Conservation (phyloP, 257 asterid genomes). For the Solanum pinnatisectum region DNA sequence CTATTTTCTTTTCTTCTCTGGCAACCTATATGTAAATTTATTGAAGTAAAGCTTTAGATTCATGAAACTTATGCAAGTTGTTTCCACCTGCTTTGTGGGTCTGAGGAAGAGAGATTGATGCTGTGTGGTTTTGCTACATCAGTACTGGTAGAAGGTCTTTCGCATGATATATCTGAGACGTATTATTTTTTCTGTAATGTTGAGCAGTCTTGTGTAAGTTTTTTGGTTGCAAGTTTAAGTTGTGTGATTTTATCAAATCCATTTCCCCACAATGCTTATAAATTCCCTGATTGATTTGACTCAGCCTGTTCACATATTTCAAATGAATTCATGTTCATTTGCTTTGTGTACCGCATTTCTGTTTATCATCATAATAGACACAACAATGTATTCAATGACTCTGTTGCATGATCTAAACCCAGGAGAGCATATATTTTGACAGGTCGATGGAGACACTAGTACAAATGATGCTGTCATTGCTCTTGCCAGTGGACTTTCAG, state of each 20-base stretch:
- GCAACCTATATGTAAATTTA: not conserved
- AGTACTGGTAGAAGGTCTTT: not conserved
- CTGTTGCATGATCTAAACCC: not conserved
- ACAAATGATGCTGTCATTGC: slow-evolving; percentile 96
- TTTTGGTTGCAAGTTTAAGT: not conserved
- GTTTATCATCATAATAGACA: not conserved
- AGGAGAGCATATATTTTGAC: slow-evolving; percentile 22
- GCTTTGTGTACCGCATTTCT: not conserved
- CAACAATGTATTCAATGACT: not conserved
- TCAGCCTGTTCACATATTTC: not conserved
- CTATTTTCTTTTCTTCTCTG: not conserved
- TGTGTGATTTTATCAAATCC: not conserved
- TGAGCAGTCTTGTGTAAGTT: not conserved
- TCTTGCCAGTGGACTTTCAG: slow-evolving; percentile 97
- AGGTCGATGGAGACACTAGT: slow-evolving; percentile 97
- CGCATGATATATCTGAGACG: not conserved
- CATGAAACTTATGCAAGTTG: not conserved
- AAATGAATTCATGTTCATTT: not conserved
- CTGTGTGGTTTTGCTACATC: not conserved
- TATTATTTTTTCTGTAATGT: not conserved
- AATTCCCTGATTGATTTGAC: not conserved
- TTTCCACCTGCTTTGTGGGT: not conserved
- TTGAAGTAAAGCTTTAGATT: not conserved
- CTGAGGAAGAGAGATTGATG: not conserved
- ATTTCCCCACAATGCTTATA: not conserved